Base-by-base conservation (phyloP, 371 early-diverging fungal species). In the Rhizopus microsporus region DNA sequence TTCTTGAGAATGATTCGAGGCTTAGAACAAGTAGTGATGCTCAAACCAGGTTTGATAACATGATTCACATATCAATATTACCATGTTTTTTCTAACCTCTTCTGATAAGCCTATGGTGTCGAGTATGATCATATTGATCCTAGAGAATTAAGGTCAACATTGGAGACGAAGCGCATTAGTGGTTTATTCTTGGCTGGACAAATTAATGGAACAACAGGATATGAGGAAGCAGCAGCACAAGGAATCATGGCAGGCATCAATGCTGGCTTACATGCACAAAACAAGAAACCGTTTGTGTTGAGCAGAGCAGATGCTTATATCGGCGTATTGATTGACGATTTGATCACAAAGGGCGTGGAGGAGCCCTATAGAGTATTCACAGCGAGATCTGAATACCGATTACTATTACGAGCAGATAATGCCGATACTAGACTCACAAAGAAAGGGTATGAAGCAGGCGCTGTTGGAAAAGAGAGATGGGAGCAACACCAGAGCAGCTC, bases 101-200 rank as follows among this genome's bases (percentile, higher is more conserved):
- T 45, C 57, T 37, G n/a, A 23, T 17, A 57, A 77, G 78, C 73
- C 3, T 80, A 93, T 65, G 93, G 93, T 34, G 93, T 93, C 15
- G 93, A 93, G 67, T 93, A 93, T 56, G 93, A 93, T 60, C 87
- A 93, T 59, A 77, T 93, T 10, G 93, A 93, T 64, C 93, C 93
- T 13, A 85, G 91, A 32, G 92, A 93, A 63, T 70, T 93, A 30
- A 75, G 80, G 55, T 87, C 86, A 2, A 90, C 87, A 3, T 65
- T 93, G 33, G 92, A 92, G 75, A 92, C 91, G 0, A 87, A 88
- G 59, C 87, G 90, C 5, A 84, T 93, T 7, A 67, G 65, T 12
- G 93, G 93, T 5, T 67, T 93, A 33, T 93, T 83, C 61, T 72
- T 93, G 65, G 93, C 93, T 4, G 93, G 93, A 2, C 93, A 93